phyloP scores from a whole-genome alignment of 2,329 filamentous ascomycete genomes.

The Cytospora leucostoma region DNA sequence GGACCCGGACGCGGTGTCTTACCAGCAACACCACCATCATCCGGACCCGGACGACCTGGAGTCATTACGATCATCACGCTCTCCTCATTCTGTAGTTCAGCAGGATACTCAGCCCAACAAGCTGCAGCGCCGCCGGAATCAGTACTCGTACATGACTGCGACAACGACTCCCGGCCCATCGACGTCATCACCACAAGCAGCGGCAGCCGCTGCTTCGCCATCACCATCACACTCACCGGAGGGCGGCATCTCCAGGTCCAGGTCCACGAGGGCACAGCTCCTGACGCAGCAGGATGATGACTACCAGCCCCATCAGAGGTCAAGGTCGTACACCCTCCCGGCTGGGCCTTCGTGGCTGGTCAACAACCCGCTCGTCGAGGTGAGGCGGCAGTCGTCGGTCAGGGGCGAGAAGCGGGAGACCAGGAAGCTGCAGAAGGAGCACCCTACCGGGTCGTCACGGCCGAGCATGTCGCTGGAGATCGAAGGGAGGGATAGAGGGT shows the following conservation, averaged over 20 bases:
- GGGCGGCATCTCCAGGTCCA: not conserved
- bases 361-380: conserved; percentile 10
- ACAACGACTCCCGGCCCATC: not conserved
- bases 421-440: conserved; percentile 27
- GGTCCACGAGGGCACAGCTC: conserved; percentile 2
- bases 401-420: conserved; percentile 26
- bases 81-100: not conserved
- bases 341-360: conserved; percentile 20
- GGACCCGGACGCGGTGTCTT: conserved; percentile 24
- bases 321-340: conserved; percentile 16
- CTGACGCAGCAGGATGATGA: not conserved
- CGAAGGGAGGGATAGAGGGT: conserved; percentile 4
- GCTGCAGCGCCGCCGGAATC: conserved; percentile 22
- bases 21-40: conserved; percentile 12
- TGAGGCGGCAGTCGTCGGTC: conserved; percentile 16
- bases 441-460: conserved; percentile 23
- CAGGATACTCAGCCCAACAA: conserved; percentile 11
- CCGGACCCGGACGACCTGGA: conserved; percentile 16
- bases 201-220: conserved; percentile 12
- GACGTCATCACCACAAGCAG: conserved; percentile 10
- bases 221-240: not conserved
- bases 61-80: conserved; percentile 20
- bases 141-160: conserved; percentile 14
- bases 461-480: conserved; percentile 20
- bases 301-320: conserved; percentile 12